phyloP scores from a whole-genome alignment of 1,139 yeast species.

The Diutina scorzettiae region DNA sequence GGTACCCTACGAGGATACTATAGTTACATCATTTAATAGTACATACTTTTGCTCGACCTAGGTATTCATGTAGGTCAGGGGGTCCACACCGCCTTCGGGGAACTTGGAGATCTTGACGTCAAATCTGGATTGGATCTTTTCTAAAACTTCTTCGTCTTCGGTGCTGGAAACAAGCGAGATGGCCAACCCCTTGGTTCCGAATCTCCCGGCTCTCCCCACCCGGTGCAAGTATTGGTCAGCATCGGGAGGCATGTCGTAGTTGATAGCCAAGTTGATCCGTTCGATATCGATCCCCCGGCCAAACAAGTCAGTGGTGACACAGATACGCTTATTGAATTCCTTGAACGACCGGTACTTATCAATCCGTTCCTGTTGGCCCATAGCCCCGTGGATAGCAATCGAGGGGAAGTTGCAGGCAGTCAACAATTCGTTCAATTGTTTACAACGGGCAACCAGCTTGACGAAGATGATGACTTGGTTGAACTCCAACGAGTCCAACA shows the following conservation, averaged over 20 bases:
- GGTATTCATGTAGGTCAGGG: slow-evolving; percentile 96
- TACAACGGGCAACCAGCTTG: slow-evolving; percentile 84
- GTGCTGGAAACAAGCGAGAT: slow-evolving; percentile 78
- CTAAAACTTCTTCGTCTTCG: slow-evolving; percentile 84
- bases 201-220: slow-evolving; percentile 99
- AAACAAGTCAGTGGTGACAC: slow-evolving; percentile 96
- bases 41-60: slow-evolving; percentile 16
- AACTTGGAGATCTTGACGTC: slow-evolving; percentile 90
- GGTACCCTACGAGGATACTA: no score
- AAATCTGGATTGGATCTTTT: slow-evolving; percentile 91
- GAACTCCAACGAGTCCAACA: slow-evolving; percentile 89
- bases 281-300: slow-evolving; percentile 99
- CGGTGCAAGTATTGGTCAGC: slow-evolving; percentile 98
- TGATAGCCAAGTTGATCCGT: slow-evolving; percentile 95
- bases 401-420: slow-evolving; percentile 95
- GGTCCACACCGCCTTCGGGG: slow-evolving; percentile 98
- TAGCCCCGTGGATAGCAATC: slow-evolving; percentile 91
- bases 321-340: slow-evolving; percentile 96
- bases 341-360: slow-evolving; percentile 92
- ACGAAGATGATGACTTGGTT: slow-evolving; percentile 97
- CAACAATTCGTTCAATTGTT: slow-evolving; percentile 79
- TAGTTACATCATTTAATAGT: neutral
- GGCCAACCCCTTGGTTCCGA: slow-evolving; percentile 98
- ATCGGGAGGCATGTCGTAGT: slow-evolving; percentile 82
- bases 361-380: slow-evolving; percentile 97